Evolutionary conservation across 2,329 filamentous ascomycete species (phyloP), one percentile per base, ranked within the genome.

Genomic region (Botrytis paeoniae): DNA sequence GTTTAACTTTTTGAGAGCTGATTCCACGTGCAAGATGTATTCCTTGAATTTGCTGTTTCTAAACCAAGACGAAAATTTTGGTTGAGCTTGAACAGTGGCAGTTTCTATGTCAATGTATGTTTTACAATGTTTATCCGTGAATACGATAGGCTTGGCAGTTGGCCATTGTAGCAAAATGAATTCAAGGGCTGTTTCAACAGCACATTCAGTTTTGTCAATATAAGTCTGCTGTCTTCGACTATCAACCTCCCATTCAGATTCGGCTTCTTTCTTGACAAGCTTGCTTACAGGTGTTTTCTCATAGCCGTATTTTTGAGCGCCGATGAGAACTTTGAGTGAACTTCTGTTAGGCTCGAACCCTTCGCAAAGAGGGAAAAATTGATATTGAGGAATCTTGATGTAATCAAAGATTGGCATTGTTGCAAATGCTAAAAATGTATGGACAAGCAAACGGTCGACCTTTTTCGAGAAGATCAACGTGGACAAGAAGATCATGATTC

Each of bases 381-480:
- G 22, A 37, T 48, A 51, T 39, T 43, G 25, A 5, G 70, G 70
- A 12, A 71, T 20, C 1, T 16, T 3, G 10, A 71, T 54, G 3
- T 10, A 1, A n/a, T 73, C 74, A n/a, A 81, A 71, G 41, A 59
- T 48, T 4, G 76, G 73, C 3, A 77, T 71, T 16, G 77, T 79
- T 25, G 79, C 77, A 66, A 82, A 78, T 32, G 80, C 79, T 14
- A 82, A 73, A 8, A 83, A 75, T 0, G 80, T 78, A 39, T 79
- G 76, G 41, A 81, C 70, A 20, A 82, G 51, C n/a, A 74, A 57
- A 37, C 73, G 51, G 5, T 80, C 73, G 10, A 74, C 75, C 16
- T 78, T 37, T 41, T 74, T 57, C 0, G 77, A 76, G 70, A 77
- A 81, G 16, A 78, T 57, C 3, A 82, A 63, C 3, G 78, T 78